Evolutionary conservation across 352 stramenopile species (phyloP), one percentile per base, ranked within the genome.

Genomic region (Phytophthora sansomeana): DNA sequence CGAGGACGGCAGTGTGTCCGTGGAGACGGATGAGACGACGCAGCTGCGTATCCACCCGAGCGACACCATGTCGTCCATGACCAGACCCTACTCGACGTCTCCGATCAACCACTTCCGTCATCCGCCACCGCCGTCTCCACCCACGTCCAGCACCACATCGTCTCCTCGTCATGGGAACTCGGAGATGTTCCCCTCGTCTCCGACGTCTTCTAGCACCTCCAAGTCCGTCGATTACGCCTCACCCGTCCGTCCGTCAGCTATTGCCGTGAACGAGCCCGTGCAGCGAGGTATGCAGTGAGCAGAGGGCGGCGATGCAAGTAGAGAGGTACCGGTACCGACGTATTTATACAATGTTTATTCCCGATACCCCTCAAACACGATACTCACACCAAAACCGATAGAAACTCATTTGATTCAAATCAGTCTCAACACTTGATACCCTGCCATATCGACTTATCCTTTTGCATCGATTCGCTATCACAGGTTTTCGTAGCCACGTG

Each of bases 41-140:
- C 57, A 82, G 39, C 61, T 91, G 44, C 84, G 84, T 9, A 73
- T 90, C 17, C 72, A 83, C 41, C 64, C 68, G 24, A 78, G 76
- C 55, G 75, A 85, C 36, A 73, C 67, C 10, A 63, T 89, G 19
- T 77, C 75, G 19, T 65, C 65, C 10, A 75, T 81, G 24, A 75
- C 82, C 6, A 72, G 67, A 63, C 83, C 81, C 13, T 89, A 89
- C 47, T 72, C 77, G 50, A 83, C 81, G 39, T 92, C 81, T 9
- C 83, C 83, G 0, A 62, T 89, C 53, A 86, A 89, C 62, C 83
- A 92, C 52, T 90, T 89, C 35, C 75, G 81, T 32, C 75, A 85
- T 17, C 66, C 76, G 10, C 81, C 78, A 21, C 77, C 81, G n/a
- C 70, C 68, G 5, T 65, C 74, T 6, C 46, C 68, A 3, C 72